Percentiles rank a stretch among this genome's conserved stretches.
Conservation (phyloP, 2,329 filamentous ascomycete genomes). For the Trichocomaceae sp. region DNA sequence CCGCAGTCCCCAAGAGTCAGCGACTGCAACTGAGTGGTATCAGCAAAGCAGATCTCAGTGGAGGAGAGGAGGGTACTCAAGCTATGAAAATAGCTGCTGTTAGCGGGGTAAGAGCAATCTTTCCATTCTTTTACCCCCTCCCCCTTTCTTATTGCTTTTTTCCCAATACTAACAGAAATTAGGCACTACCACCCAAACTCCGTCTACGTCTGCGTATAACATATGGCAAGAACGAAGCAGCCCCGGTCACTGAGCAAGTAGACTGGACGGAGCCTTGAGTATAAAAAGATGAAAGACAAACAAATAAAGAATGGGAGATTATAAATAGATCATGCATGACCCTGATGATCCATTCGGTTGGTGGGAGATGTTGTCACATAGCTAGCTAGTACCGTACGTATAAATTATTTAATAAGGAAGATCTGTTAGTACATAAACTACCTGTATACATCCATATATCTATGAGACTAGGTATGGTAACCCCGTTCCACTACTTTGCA, state of each 20-base stretch:
- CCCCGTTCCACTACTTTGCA: no score
- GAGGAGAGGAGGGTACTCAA: constrained; percentile 79
- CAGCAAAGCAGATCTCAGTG: constrained; percentile 67
- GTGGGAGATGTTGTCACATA: neutral
- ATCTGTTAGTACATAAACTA: neutral
- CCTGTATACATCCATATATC: no score
- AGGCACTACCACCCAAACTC: constrained; percentile 65
- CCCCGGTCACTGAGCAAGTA: constrained; percentile 79
- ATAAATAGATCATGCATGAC: neutral
- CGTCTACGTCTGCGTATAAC: constrained; percentile 79
- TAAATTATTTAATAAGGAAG: constrained; percentile 1
- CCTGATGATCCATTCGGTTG: neutral
- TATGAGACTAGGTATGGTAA: no score
- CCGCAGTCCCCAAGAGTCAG: constrained; percentile 92
- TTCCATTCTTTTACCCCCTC: neutral
- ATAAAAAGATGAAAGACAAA: neutral
- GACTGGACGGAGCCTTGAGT: constrained; percentile 78
- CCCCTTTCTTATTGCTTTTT: neutral
- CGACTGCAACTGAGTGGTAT: constrained; percentile 89
- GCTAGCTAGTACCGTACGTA: constrained; percentile 4
- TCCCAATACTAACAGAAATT: constrained; percentile 2
- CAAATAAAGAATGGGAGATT: neutral
- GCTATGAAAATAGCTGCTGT: constrained; percentile 80
- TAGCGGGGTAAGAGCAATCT: constrained; percentile 65
- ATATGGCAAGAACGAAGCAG: constrained; percentile 64